A percentile compares a stretch with the other conserved stretches of the same genome.
phyloP scores from a whole-genome alignment of 148 eudicot genomes.

The Chenopodium berlandieri region DNA sequence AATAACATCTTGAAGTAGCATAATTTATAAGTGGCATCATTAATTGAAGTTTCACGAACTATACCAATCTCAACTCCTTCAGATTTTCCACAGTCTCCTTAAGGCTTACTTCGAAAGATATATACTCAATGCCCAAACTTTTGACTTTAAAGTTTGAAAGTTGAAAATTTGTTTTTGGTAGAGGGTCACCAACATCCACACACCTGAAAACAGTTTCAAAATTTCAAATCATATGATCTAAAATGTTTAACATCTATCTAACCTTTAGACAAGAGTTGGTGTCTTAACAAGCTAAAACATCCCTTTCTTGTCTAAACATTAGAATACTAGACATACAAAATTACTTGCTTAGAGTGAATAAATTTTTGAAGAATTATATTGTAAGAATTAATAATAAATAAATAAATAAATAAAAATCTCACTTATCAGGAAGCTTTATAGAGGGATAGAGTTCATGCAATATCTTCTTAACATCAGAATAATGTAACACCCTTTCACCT shows the following conservation, averaged over 20 bases:
- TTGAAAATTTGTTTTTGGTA: slow-evolving; percentile 1
- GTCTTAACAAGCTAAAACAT: too few relatives aligned
- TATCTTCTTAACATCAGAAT: slow-evolving; percentile 41
- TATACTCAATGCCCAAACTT: slow-evolving; percentile 40
- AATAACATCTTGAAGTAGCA: too few relatives aligned
- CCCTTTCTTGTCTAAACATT: too few relatives aligned
- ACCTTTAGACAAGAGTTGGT: too few relatives aligned
- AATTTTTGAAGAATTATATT: too few relatives aligned
- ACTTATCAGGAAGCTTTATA: slow-evolving; percentile 44
- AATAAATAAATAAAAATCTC: slow-evolving; percentile 14
- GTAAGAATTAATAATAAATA: too few relatives aligned
- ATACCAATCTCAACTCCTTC: slow-evolving; percentile 45
- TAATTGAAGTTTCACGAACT: background rate
- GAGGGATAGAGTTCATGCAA: slow-evolving; percentile 50
- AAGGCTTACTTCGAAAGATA: slow-evolving; percentile 40
- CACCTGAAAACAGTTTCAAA: slow-evolving; percentile 16
- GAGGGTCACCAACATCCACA: slow-evolving; percentile 3
- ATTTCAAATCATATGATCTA: background rate
- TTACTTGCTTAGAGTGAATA: too few relatives aligned
- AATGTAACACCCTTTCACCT: slow-evolving; percentile 47
- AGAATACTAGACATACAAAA: too few relatives aligned
- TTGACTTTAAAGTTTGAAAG: slow-evolving; percentile 15
- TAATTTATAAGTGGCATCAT: too few relatives aligned
- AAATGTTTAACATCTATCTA: too few relatives aligned
- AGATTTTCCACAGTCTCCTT: slow-evolving; percentile 61